Percentiles rank a stretch among this genome's conserved stretches.
phyloP scores from a whole-genome alignment of 2,329 filamentous ascomycete genomes.

The Trichoderma sp. region DNA sequence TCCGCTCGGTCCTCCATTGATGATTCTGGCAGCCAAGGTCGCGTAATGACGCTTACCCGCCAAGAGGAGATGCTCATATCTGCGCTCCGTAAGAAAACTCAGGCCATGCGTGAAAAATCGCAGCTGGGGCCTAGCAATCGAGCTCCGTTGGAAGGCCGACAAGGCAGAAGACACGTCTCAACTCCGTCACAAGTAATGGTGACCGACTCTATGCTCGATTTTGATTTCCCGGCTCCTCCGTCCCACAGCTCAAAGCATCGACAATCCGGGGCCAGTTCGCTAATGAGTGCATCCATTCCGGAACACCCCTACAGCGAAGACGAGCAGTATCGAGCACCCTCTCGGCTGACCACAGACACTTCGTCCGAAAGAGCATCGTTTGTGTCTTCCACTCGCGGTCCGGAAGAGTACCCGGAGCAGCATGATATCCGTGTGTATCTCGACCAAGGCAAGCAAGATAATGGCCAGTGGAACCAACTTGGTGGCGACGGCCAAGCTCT shows the following conservation, averaged over 20 bases:
- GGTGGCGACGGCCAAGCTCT: not conserved
- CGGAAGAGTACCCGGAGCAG: conserved; percentile 29
- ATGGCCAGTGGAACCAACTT: conserved; percentile 4
- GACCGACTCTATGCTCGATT: conserved; percentile 39
- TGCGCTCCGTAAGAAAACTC: conserved; percentile 60
- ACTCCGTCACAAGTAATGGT: conserved; percentile 40
- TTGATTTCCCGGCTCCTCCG: conserved; percentile 44
- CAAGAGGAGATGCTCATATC: conserved; percentile 63
- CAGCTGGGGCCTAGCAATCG: conserved; percentile 2
- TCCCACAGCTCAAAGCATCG: conserved; percentile 22
- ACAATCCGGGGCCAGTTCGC: conserved; percentile 33
- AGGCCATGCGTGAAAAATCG: conserved; percentile 54
- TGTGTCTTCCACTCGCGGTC: conserved; percentile 32
- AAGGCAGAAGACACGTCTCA: conserved; percentile 34
- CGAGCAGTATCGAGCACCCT: not conserved
- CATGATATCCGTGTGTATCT: conserved; percentile 36
- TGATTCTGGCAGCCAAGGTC: conserved; percentile 39
- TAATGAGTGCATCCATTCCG: conserved; percentile 22
- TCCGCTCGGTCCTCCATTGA: conserved; percentile 46
- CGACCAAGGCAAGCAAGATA: conserved; percentile 36
- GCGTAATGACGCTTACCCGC: conserved; percentile 61
- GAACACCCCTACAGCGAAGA: conserved; percentile 18
- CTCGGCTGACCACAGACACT: conserved; percentile 13
- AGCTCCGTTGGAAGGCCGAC: conserved; percentile 4
- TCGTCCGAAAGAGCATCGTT: conserved; percentile 20